Base-by-base conservation (phyloP, 441 rosid genomes). In the Hura crepitans region DNA sequence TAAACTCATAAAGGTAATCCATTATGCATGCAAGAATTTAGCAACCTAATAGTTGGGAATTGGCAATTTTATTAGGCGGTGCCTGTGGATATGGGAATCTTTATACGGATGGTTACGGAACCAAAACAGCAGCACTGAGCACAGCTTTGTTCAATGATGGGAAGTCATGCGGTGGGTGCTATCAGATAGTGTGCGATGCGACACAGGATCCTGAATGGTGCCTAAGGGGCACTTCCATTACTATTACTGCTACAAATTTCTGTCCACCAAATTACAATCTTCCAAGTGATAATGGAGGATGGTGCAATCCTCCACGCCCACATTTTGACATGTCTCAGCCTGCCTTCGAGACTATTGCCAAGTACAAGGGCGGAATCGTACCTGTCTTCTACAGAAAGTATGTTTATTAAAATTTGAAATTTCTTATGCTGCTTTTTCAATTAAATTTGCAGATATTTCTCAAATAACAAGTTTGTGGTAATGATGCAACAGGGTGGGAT, bases 41-140 rank as follows among this genome's bases (percentile, higher is more conserved):
- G 6, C 4, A 13, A 39, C 43, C 39, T 54, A 11, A 27, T 18
- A 49, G 55, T 39, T 20, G 35, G 42, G 62, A 57, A 13, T 1
- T 63, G 22, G 23, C 2, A 62, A 30, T 55, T 45, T 62, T 13
- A 33, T 67, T 12, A 90, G 94, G 91, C 13, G 97, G 91, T 31
- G 95, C 97, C 2, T 91, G 97, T 80, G 97, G 97, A 54, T 91
- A 89, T 77, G 97, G 90, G 17, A 84, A 87, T 73, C 72, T 91
- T 6, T 75, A 82, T 69, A 86, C 82, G 0, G 87, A 89, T 18
- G 89, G 90, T 10, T 89, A 89, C 61, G 85, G 81, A 35, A 75
- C 68, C 46, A 82, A 82, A 56, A 87, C 90, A 0, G 93, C 89
- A 0, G 95, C 90, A 2, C 63, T 91, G 61, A 91, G 93, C 76